These are phyloP conservation scores for Hemileccinum rubropunctum DNA, from an alignment of 768 basidiomycete genomes.

Conservation along the genomic window DNA sequence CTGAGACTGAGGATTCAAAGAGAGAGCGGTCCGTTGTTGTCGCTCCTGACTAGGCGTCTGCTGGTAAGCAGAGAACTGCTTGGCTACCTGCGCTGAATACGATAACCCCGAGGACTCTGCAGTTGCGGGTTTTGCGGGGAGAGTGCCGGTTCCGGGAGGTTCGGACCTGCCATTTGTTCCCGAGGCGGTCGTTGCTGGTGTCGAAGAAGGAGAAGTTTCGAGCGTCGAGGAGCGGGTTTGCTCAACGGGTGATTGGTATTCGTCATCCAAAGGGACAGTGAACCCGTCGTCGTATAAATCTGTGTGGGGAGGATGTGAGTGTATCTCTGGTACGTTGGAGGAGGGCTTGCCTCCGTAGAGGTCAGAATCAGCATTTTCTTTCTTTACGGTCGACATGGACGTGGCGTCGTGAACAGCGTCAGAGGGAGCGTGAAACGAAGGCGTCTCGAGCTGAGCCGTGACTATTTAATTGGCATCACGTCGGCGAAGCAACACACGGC, in stretches of 20 bases:
- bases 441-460: not conserved
- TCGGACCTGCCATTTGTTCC: slow-evolving; percentile 22
- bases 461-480: not conserved
- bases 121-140: slow-evolving; percentile 29
- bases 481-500: slow-evolving; percentile 13
- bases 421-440: not conserved
- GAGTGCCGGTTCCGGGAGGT: slow-evolving; percentile 15
- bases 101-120: slow-evolving; percentile 38
- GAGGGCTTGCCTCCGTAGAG: slow-evolving; percentile 44
- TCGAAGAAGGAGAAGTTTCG: slow-evolving; percentile 16
- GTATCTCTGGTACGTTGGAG: not conserved
- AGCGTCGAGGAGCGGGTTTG: slow-evolving; percentile 19
- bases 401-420: not conserved
- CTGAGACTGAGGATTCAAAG: slow-evolving; percentile 21
- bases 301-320: slow-evolving; percentile 20
- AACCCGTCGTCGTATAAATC: slow-evolving; percentile 55
- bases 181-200: slow-evolving; percentile 17
- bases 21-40: slow-evolving; percentile 38
- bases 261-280: slow-evolving; percentile 31
- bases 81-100: slow-evolving; percentile 63
- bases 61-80: slow-evolving; percentile 62
- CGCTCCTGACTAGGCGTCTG: slow-evolving; percentile 67
- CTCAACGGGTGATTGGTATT: slow-evolving; percentile 28
- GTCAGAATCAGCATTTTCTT: slow-evolving; percentile 37
- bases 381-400: slow-evolving; percentile 24